A percentile compares a stretch with the other conserved stretches of the same genome.
Conservation (phyloP, 148 eudicot genomes). For the Cornus suecica region DNA sequence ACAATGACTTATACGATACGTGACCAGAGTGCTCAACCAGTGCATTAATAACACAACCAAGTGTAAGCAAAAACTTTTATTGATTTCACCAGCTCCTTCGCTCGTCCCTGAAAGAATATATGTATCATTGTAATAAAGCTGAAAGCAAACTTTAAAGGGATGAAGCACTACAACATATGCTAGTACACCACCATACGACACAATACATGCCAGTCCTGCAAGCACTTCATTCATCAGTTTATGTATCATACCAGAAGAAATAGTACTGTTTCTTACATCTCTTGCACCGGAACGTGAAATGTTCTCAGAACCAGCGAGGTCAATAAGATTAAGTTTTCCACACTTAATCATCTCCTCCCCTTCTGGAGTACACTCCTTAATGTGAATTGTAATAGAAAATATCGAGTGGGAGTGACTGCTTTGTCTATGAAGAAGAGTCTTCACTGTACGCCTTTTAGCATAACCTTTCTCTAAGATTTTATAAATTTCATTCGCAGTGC, state of each 20-base stretch:
- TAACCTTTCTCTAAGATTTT: slow-evolving; percentile 93
- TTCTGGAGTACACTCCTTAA: slow-evolving; percentile 93
- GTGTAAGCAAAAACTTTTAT: slow-evolving; percentile 96
- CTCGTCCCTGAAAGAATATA: slow-evolving; percentile 65
- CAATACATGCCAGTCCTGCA: not conserved
- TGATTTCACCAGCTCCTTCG: slow-evolving; percentile 98
- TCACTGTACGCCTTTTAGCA: slow-evolving; percentile 93
- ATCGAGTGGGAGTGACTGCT: slow-evolving; percentile 98
- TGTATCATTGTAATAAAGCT: not conserved
- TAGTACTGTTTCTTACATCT: slow-evolving; percentile 49
- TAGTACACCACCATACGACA: not conserved
- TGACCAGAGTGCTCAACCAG: slow-evolving; percentile 99
- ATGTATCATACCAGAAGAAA: not conserved
- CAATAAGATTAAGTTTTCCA: slow-evolving; percentile 98
- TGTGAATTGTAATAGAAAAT: slow-evolving; percentile 95
- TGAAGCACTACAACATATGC: not conserved
- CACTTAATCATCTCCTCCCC: slow-evolving; percentile 99
- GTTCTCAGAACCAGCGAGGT: slow-evolving; percentile 99
- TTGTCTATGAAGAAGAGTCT: slow-evolving; percentile 96
- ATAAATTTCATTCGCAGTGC: slow-evolving; percentile 92
- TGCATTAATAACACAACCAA: slow-evolving; percentile 95
- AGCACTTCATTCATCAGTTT: not conserved
- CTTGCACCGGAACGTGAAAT: slow-evolving; percentile 97
- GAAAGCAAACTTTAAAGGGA: not conserved
- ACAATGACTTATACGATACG: slow-evolving; percentile 91